Evolutionary conservation across 305 asterid species (phyloP), one percentile per base, ranked within the genome.

Genomic region (Solanum hybrid): DNA sequence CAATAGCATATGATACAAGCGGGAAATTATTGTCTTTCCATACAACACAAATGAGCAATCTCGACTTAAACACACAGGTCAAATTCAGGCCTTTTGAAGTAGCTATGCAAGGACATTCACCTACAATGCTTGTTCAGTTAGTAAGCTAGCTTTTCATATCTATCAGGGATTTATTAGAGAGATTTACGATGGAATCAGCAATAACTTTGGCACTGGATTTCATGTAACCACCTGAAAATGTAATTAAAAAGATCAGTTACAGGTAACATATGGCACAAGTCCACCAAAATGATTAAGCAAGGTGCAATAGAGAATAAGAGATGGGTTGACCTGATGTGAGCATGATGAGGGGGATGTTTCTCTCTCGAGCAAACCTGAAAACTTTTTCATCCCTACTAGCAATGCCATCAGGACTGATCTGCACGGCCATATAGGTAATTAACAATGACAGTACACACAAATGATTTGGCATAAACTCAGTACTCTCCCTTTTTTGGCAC

Each of bases 121-220:
- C 73, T 84, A 29, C 73, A 46, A 56, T 84, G 42, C 22, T 51
- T 51, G 34, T 32, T 42, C 31, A 51, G 76, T 32, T 31, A 37
- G 42, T 31, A 51, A 84, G 37, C 31, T 77, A 84, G 37, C 31
- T 77, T 77, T 89, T 92, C 91, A 94, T 90, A 79, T 91, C 91
- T 82, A 97, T 95, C 94, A 96, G 90, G 9, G 96, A 94, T 91
- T 97, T 97, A 86, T 81, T 92, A 0, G 96, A 92, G 88, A 97
- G 93, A 88, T 97, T 97, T 88, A 91, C 91, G 81, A 97, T 95
- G 11, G 99, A 97, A 92, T 97, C 97, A 17, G 99, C 96, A 32
- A 97, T 96, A 76, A 97, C 98, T 92, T 92, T 94, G 17, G 99
- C 99, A 88, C 98, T 95, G 40, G 99, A 95, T 93, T 95, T 97